phyloP scores from a whole-genome alignment of 768 basidiomycete genomes.

The Hypsizygus marmoreus region DNA sequence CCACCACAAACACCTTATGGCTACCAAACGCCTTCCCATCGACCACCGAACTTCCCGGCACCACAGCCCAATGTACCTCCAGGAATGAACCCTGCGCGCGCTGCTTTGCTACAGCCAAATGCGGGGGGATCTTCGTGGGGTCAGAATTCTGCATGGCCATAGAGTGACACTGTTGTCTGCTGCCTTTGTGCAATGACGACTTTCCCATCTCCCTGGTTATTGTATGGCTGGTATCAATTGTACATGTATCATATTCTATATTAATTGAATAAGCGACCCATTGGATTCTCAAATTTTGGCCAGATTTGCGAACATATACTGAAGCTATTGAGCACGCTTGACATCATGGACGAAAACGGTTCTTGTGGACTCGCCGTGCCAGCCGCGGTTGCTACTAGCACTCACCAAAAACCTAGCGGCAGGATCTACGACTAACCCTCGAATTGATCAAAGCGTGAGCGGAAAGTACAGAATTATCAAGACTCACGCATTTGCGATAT shows the following conservation, averaged over 20 bases:
- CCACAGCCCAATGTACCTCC: constrained; percentile 48
- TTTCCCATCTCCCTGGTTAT: neutral
- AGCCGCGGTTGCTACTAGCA: constrained; percentile 91
- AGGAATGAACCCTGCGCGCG: constrained; percentile 68
- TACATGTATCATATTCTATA: constrained; percentile 12
- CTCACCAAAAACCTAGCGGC: constrained; percentile 84
- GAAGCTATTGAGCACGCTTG: constrained; percentile 41
- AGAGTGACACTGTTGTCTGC: too few relatives aligned
- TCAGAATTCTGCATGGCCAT: constrained; percentile 20
- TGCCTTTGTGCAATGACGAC: neutral
- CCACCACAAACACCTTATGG: constrained; percentile 42
- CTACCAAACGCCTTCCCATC: constrained; percentile 53
- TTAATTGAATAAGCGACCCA: constrained; percentile 2
- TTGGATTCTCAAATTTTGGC: neutral
- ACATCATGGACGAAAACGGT: constrained; percentile 93
- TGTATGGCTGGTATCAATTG: constrained; percentile 5
- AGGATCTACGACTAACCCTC: constrained; percentile 75
- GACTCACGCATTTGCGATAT: constrained; percentile 90
- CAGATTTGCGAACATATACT: neutral
- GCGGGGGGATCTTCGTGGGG: constrained; percentile 26
- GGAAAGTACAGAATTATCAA: neutral
- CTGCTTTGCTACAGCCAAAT: constrained; percentile 60
- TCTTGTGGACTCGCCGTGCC: constrained; percentile 88
- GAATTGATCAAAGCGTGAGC: constrained; percentile 17
- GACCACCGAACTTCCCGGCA: constrained; percentile 38